Base-by-base conservation (phyloP, 805 yeast genomes). In the Ogataea philodendri region DNA sequence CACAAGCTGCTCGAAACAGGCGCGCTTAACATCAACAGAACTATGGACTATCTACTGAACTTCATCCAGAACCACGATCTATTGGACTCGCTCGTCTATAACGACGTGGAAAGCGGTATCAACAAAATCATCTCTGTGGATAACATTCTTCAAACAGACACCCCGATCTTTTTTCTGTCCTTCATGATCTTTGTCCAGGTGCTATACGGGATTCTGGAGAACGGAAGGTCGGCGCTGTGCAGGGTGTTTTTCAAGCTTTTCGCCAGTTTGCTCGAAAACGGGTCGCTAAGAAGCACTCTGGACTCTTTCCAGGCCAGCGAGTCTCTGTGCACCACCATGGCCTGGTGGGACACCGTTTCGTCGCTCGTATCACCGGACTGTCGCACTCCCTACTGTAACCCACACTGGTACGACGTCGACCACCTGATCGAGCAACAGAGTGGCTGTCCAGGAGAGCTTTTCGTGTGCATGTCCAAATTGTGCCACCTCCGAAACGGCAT, bases 21-120 rank as follows among this genome's bases (percentile, higher is more conserved):
- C 1, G 65, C 71, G 48, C 62, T 62, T 2, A 74, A 70, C 43
- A 68, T 71, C 9, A 67, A 68, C 46, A 63, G 62, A 25, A 67
- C 72, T 0, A 62, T 72, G 71, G 70, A 67, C 32, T 64, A 69
- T 34, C 45, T 71, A 29, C 63, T 70, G 15, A 57, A 54, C 15
- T 66, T 60, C 36, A 57, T 71, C 10, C 55, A 52, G 26, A 56
- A 54, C 2, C 36, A 47, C 22, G 30, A 42, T 18, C 36, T 49
- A 2, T 27, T 42, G 14, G 43, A 42, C 14, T 35, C 26, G 3
- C 32, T 47, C 9, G 22, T 37, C 21, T 17, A 18, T 5, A 35
- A 22, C 19, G 46, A 36, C 18, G 32, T 25, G 9, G 39, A 29
- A 18, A 25, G 24, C 11, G 42, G 41, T 5, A 36, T 35, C 3